Conservation (phyloP, 2,329 filamentous ascomycete species). For the Neocatenulostroma microsporum region DNA sequence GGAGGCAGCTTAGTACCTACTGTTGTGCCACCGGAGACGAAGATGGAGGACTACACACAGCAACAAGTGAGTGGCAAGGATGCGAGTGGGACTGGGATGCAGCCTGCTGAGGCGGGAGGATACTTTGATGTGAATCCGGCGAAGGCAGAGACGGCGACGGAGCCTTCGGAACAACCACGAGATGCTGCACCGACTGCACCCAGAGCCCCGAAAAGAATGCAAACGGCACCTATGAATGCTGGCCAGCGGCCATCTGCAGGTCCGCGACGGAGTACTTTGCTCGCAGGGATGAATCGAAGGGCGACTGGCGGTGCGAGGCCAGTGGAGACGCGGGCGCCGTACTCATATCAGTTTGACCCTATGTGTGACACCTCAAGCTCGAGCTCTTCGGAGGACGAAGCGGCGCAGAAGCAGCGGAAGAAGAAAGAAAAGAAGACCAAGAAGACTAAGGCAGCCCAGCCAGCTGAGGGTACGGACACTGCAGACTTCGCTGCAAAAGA, state of each 20-base stretch:
- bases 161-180: not conserved
- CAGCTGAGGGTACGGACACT: too few relatives aligned
- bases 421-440: constrained; percentile 7
- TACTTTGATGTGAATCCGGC: not conserved
- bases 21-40: not conserved
- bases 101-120: not conserved
- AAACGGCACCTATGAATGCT: too few relatives aligned
- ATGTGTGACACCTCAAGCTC: constrained; percentile 21
- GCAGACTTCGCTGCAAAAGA: constrained; percentile 5
- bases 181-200: not conserved
- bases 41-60: not conserved
- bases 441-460: constrained; percentile 2
- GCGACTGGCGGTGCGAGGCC: constrained; percentile 9
- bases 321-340: constrained; percentile 7
- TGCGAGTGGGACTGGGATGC: not conserved
- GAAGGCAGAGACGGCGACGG: not conserved
- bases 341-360: constrained; percentile 23
- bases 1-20: not conserved
- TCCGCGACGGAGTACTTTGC: constrained; percentile 14
- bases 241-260: too few relatives aligned
- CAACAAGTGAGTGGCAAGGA: not conserved
- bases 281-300: constrained; percentile 16
- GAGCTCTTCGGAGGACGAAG: constrained; percentile 20
- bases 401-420: constrained; percentile 9
- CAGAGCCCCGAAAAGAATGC: not conserved